phyloP scores from a whole-genome alignment of 805 yeast species.

The Starmerella bombi region DNA sequence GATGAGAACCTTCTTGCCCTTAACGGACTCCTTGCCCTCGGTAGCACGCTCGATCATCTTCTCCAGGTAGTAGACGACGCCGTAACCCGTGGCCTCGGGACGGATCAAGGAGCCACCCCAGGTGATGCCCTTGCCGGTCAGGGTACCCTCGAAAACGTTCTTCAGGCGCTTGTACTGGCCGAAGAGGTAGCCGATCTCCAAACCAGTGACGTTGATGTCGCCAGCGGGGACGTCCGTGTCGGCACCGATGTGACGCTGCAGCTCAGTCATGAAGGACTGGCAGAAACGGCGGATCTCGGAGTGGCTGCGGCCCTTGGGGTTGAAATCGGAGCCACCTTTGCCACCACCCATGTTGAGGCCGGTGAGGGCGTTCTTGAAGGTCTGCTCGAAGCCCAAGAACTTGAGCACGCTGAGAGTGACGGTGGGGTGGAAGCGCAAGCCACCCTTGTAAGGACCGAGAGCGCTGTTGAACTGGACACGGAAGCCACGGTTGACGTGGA shows the following conservation, averaged over 20 bases:
- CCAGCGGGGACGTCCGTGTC: constrained; percentile 99
- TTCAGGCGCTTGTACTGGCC: constrained; percentile 91
- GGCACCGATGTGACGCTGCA: constrained; percentile 90
- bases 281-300: constrained; percentile 94
- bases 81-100: constrained; percentile 99
- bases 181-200: constrained; percentile 86
- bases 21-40: constrained; percentile 74
- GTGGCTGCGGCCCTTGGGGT: constrained; percentile 91
- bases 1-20: constrained; percentile 88
- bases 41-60: constrained; percentile 94
- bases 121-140: constrained; percentile 93
- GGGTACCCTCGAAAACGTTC: constrained; percentile 92
- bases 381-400: constrained; percentile 96
- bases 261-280: constrained; percentile 87
- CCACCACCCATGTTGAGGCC: constrained; percentile 99
- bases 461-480: constrained; percentile 98
- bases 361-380: constrained; percentile 94
- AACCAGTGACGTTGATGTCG: constrained; percentile 97
- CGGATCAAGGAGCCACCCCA: constrained; percentile 99
- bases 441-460: constrained; percentile 98
- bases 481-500: constrained; percentile 93
- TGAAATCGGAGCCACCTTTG: constrained; percentile 97
- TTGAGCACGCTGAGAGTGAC: constrained; percentile 90
- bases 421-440: constrained; percentile 93
- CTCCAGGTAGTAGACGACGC: constrained; percentile 91